Evolutionary conservation across 2,329 filamentous ascomycete species (phyloP).

Genomic region (Ceratocystis variospora): DNA sequence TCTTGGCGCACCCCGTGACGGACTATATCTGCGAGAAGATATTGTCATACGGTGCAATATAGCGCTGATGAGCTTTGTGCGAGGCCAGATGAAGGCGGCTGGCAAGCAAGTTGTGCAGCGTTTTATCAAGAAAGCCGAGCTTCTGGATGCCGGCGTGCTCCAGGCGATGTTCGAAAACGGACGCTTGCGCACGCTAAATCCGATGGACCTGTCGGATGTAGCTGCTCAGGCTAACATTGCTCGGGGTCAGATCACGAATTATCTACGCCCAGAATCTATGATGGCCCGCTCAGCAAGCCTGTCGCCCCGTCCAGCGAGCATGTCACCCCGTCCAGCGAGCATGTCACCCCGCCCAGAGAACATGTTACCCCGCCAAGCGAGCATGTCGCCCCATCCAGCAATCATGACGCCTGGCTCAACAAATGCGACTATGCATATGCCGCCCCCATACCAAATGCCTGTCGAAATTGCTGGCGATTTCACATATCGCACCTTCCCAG

Average conservation of each 20-base stretch:
- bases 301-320: not conserved
- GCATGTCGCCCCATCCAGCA: constrained; percentile 4
- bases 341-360: not conserved
- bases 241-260: constrained; percentile 5
- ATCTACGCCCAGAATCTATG: not conserved
- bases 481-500: not conserved
- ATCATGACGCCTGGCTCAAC: too few relatives aligned
- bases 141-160: constrained; percentile 51
- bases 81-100: constrained; percentile 51
- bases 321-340: not conserved
- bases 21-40: constrained; percentile 54
- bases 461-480: constrained; percentile 5
- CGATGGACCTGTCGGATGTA: constrained; percentile 34
- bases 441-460: not conserved
- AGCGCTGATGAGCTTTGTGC: constrained; percentile 50
- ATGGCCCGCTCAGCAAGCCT: not conserved
- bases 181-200: constrained; percentile 45
- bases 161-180: constrained; percentile 55
- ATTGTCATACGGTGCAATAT: constrained; percentile 59
- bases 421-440: not conserved
- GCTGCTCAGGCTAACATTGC: constrained; percentile 6
- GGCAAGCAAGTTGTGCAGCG: constrained; percentile 54
- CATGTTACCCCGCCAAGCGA: too few relatives aligned
- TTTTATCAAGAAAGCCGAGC: constrained; percentile 57
- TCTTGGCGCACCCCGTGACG: constrained; percentile 48